Evolutionary conservation across 441 rosid genomes (phyloP).

Genomic region (Corymbia calophylla): DNA sequence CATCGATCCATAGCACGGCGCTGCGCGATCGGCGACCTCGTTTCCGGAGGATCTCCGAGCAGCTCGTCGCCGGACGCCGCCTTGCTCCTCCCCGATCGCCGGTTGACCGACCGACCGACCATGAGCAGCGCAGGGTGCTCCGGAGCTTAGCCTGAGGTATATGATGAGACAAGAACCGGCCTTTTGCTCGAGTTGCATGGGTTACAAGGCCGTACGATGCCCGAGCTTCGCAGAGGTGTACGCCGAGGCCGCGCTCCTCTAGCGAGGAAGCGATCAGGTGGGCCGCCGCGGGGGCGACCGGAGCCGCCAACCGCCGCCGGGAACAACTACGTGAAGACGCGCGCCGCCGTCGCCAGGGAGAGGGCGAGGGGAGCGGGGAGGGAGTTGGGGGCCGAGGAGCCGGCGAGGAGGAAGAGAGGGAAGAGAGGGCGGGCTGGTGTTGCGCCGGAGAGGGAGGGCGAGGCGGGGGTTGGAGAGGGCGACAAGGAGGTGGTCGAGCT

Average conservation of each 20-base stretch:
- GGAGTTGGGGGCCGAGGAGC: constrained; percentile 14
- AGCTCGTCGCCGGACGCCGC: background rate
- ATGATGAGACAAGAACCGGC: constrained; percentile 40
- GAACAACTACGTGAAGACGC: constrained; percentile 30
- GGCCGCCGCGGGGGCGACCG: background rate
- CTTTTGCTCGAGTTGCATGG: constrained; percentile 60
- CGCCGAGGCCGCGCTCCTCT: constrained; percentile 52
- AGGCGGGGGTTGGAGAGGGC: constrained; percentile 4
- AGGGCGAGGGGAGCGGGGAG: constrained; percentile 18
- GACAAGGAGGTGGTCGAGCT: constrained; percentile 18
- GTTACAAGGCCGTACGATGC: constrained; percentile 53
- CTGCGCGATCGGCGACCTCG: background rate
- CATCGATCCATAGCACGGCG: background rate
- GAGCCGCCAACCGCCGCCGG: background rate
- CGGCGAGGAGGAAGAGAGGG: constrained; percentile 6
- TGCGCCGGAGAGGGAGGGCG: constrained; percentile 4
- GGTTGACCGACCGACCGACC: background rate
- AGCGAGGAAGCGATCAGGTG: constrained; percentile 19
- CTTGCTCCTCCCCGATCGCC: background rate
- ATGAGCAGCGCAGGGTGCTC: constrained; percentile 11
- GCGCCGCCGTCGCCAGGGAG: constrained; percentile 32
- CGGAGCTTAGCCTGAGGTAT: constrained; percentile 1
- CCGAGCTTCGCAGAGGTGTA: constrained; percentile 77
- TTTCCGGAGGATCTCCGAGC: background rate
- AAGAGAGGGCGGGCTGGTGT: constrained; percentile 16